Percentiles rank a stretch among this genome's conserved stretches.
These are phyloP conservation scores for Tetradesmus lagerheimii DNA, from an alignment of 139 green algal species.

Conservation along the genomic window DNA sequence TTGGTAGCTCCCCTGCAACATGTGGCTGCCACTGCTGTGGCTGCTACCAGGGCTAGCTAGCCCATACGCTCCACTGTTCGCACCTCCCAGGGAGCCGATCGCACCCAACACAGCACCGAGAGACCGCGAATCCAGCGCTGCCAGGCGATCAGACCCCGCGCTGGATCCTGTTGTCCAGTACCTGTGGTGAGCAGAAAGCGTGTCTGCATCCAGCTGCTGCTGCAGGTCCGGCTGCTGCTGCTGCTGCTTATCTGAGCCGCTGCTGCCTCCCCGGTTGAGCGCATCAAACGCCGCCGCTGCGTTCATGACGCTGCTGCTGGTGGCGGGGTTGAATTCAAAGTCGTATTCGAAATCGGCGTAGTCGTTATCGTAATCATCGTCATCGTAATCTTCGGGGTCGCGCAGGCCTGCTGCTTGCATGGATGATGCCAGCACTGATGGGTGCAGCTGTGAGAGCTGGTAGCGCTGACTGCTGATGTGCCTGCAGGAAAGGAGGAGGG, in stretches of 20 bases:
- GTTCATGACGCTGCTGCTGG: background rate
- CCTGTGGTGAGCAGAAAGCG: background rate
- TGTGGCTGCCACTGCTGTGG: conserved; percentile 23
- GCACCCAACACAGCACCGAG: background rate
- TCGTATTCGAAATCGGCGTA: background rate
- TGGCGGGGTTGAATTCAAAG: background rate
- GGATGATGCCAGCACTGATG: background rate
- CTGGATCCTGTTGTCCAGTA: background rate
- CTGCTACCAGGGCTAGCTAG: conserved; percentile 28
- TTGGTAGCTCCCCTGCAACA: background rate
- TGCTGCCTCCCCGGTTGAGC: background rate
- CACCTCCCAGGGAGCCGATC: background rate
- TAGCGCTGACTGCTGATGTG: conserved; percentile 44
- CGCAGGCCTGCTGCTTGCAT: conserved; percentile 41
- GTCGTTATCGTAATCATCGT: background rate
- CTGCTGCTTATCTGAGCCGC: background rate
- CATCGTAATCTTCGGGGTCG: conserved; percentile 8
- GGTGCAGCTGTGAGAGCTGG: conserved; percentile 44
- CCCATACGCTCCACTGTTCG: background rate
- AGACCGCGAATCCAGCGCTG: background rate
- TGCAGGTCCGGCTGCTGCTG: background rate
- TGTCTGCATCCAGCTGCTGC: background rate
- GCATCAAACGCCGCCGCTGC: background rate
- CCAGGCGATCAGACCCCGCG: background rate
- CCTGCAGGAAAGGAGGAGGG: background rate